Base-by-base conservation (phyloP, 2,329 filamentous ascomycete genomes). In the Nemania abortiva region DNA sequence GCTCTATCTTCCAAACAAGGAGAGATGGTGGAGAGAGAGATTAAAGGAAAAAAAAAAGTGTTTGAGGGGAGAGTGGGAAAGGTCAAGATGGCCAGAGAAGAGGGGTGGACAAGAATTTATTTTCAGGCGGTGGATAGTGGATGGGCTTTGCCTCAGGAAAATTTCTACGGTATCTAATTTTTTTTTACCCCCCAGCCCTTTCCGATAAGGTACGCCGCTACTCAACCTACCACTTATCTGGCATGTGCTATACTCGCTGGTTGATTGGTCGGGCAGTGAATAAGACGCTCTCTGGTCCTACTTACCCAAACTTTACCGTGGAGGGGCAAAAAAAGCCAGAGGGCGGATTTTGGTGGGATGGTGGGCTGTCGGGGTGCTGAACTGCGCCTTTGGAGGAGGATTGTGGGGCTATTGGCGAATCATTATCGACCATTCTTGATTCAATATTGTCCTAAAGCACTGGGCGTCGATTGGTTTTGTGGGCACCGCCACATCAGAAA, bases 61-160 rank as follows among this genome's bases (percentile, higher is more conserved):
- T 34, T 55, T 59, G 63, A 62, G 65, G 57, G 57, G 57, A 66
- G 69, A 65, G 63, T 56, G 63, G 54, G 39, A 57, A 58, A 27
- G 37, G 20, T 34, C 29, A 18, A 55, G 34, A 53, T 15, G 42
- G 42, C 27, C 24, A 65, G 66, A 29, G 52, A 65, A 62, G 66
- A 70, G 66, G 70, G 69, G 66, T 70, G 66, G 69, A 39, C 61
- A 64, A 58, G 64, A 69, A 64, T 72, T 72, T 74, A 71, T 71
- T 71, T 66, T 67, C 67, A 52, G 57, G 58, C 53, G 54, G 68
- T 63, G 61, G 67, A 60, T 47, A 61, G 66, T 56, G 66, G 64
- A 64, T 50, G 45, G 59, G 56, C 60, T 50, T 60, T 66, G 66
- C 63, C 65, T 70, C 53, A 62, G 29, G 53, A 67, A 72, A 68